These are phyloP conservation scores for Stenogyne calaminthoides DNA, from an alignment of 305 asterid species.

Conservation along the genomic window DNA sequence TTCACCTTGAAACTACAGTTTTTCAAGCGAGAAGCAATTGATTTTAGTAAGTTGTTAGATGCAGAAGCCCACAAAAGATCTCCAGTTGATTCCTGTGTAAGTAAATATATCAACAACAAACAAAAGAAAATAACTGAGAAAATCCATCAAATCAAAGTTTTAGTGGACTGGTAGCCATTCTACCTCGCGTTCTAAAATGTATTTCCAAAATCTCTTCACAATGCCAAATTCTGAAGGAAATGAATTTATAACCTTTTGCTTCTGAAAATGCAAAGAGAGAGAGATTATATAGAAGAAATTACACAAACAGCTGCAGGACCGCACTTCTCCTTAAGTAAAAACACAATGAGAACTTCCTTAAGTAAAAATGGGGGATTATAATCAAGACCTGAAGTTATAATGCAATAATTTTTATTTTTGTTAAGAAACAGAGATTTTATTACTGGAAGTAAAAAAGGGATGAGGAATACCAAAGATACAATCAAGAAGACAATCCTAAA, in stretches of 20 bases:
- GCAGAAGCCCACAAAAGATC: conserved; percentile 85
- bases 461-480: too few species aligned
- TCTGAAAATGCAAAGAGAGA: conserved; percentile 48
- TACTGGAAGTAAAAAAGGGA: too few species aligned
- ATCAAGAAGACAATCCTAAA: too few species aligned
- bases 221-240: conserved; percentile 72
- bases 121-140: conserved; percentile 8
- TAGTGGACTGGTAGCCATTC: conserved; percentile 26
- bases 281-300: conserved; percentile 15
- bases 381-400: too few species aligned
- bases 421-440: too few species aligned
- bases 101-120: conserved; percentile 28
- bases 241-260: conserved; percentile 77
- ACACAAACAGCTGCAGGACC: too few species aligned
- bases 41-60: conserved; percentile 53
- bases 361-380: too few species aligned
- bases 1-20: conserved; percentile 61
- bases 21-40: conserved; percentile 65
- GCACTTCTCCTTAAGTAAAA: too few species aligned
- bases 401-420: too few species aligned
- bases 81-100: conserved; percentile 57
- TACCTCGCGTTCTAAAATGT: conserved; percentile 75
- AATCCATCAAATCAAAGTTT: conserved; percentile 31
- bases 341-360: too few species aligned
- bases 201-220: conserved; percentile 93